Percentiles rank a stretch among this genome's conserved stretches.
Conservation (phyloP, 306 rosid genomes). For the Echinosophora koreensis region DNA sequence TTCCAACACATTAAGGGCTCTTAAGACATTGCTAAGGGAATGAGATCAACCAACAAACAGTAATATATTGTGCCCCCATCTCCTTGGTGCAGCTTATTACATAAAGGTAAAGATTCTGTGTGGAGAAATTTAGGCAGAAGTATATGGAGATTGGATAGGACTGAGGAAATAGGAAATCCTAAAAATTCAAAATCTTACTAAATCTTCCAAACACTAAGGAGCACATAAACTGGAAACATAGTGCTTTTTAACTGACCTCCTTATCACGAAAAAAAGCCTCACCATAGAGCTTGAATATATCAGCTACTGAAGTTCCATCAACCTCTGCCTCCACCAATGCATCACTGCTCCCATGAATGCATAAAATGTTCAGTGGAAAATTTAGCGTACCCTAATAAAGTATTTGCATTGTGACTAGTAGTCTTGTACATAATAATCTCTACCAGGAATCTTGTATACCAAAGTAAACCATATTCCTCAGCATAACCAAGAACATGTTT, state of each 20-base stretch:
- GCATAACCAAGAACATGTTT: not conserved
- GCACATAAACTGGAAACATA: conserved; percentile 16
- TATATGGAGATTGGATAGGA: not conserved
- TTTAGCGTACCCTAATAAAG: conserved; percentile 19
- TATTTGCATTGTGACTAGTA: conserved; percentile 18
- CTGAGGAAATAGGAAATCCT: not conserved
- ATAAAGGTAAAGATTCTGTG: not conserved
- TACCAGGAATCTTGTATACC: conserved; percentile 20
- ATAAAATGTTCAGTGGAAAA: not conserved
- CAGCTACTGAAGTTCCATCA: conserved; percentile 72
- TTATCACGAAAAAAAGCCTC: conserved; percentile 74
- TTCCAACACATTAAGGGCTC: not conserved
- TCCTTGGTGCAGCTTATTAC: not conserved
- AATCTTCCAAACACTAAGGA: conserved; percentile 27
- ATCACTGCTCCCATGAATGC: conserved; percentile 66
- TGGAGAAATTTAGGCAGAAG: not conserved
- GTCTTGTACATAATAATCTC: conserved; percentile 8
- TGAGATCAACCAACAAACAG: not conserved
- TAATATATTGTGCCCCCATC: not conserved
- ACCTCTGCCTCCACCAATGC: conserved; percentile 68
- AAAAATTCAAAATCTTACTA: not conserved
- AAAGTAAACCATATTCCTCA: conserved; percentile 21
- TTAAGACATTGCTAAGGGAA: not conserved
- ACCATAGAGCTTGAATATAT: conserved; percentile 78
- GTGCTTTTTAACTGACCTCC: conserved; percentile 68